Percentiles rank a stretch among this genome's conserved stretches.
These are phyloP conservation scores for Cladophialophora yegresii DNA, from an alignment of 2,329 filamentous ascomycete species.

Conservation along the genomic window DNA sequence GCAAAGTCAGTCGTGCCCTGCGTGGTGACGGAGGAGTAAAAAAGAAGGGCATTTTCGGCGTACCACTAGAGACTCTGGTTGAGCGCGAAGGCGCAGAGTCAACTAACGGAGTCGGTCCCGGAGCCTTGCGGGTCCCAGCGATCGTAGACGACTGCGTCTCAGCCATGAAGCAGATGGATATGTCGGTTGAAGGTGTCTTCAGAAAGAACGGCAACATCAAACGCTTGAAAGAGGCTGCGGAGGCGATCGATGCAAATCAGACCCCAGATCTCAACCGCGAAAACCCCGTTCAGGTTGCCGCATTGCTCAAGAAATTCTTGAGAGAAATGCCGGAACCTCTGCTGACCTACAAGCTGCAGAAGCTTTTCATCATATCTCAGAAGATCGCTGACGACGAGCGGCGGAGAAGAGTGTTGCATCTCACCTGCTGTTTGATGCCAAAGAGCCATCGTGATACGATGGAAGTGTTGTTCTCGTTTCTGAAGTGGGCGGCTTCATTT, in stretches of 20 bases:
- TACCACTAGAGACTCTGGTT: slow-evolving; percentile 82
- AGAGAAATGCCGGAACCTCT: slow-evolving; percentile 92
- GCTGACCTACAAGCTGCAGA: slow-evolving; percentile 91
- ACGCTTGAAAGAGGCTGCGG: slow-evolving; percentile 80
- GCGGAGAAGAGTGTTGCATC: slow-evolving; percentile 80
- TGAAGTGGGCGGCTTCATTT: slow-evolving; percentile 97
- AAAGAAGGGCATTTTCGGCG: slow-evolving; percentile 92
- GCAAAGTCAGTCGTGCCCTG: slow-evolving; percentile 95
- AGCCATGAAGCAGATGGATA: slow-evolving; percentile 97
- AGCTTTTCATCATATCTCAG: slow-evolving; percentile 84
- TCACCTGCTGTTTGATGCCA: slow-evolving; percentile 88
- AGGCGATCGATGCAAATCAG: slow-evolving; percentile 83
- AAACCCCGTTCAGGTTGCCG: slow-evolving; percentile 89
- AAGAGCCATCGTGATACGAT: slow-evolving; percentile 91
- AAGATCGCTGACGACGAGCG: slow-evolving; percentile 81
- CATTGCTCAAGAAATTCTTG: slow-evolving; percentile 91
- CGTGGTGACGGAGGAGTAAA: slow-evolving; percentile 78
- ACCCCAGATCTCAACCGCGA: slow-evolving; percentile 83
- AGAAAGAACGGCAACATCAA: slow-evolving; percentile 99
- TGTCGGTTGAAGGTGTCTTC: slow-evolving; percentile 98
- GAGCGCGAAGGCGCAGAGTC: slow-evolving; percentile 95
- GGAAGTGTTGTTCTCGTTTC: slow-evolving; percentile 91
- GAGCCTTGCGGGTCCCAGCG: slow-evolving; percentile 85
- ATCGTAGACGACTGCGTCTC: slow-evolving; percentile 92
- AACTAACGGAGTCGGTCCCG: slow-evolving; percentile 94